Percentiles rank a stretch among this genome's conserved stretches.
Conservation (phyloP, 2,329 filamentous ascomycete species). For the Macroventuria anomochaeta region DNA sequence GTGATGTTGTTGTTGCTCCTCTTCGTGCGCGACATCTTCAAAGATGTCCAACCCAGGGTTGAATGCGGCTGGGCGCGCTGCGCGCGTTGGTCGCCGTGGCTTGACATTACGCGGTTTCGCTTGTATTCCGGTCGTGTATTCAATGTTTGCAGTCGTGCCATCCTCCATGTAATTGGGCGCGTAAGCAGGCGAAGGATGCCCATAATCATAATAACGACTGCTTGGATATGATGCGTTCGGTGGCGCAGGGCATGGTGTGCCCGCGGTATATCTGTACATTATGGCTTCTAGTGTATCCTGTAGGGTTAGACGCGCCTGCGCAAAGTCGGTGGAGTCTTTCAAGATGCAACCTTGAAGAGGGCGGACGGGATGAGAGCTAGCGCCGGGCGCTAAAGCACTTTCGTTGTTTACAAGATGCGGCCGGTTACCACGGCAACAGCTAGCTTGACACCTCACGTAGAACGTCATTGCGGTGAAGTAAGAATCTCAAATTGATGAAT, state of each 20-base stretch:
- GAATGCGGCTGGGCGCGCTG: slow-evolving; percentile 37
- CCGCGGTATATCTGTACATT: slow-evolving; percentile 46
- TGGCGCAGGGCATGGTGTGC: slow-evolving; percentile 47
- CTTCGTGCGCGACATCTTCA: slow-evolving; percentile 47
- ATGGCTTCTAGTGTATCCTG: slow-evolving; percentile 14
- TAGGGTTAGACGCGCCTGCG: slow-evolving; percentile 27
- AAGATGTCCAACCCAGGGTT: slow-evolving; percentile 47
- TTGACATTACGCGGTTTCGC: slow-evolving; percentile 38
- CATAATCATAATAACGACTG: slow-evolving; percentile 37
- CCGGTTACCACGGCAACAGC: slow-evolving; percentile 11
- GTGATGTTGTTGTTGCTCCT: slow-evolving; percentile 33
- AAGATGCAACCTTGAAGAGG: slow-evolving; percentile 4
- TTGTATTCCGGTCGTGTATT: slow-evolving; percentile 49
- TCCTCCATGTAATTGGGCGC: slow-evolving; percentile 43
- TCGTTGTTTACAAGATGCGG: slow-evolving; percentile 7
- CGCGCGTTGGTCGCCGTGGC: slow-evolving; percentile 44
- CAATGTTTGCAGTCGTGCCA: slow-evolving; percentile 47
- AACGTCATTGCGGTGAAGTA: slow-evolving; percentile 10
- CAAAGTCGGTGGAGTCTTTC: slow-evolving; percentile 21
- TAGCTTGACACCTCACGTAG: slow-evolving; percentile 2
- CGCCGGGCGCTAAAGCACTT: slow-evolving; percentile 7
- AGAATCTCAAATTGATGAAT: neutral
- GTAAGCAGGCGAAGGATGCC: slow-evolving; percentile 36
- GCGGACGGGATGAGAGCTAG: slow-evolving; percentile 14
- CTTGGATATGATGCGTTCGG: slow-evolving; percentile 29